Evolutionary conservation across 371 early-diverging fungal species (phyloP), one percentile per base, ranked within the genome.

Genomic region (Zopfochytrium polystomum): DNA sequence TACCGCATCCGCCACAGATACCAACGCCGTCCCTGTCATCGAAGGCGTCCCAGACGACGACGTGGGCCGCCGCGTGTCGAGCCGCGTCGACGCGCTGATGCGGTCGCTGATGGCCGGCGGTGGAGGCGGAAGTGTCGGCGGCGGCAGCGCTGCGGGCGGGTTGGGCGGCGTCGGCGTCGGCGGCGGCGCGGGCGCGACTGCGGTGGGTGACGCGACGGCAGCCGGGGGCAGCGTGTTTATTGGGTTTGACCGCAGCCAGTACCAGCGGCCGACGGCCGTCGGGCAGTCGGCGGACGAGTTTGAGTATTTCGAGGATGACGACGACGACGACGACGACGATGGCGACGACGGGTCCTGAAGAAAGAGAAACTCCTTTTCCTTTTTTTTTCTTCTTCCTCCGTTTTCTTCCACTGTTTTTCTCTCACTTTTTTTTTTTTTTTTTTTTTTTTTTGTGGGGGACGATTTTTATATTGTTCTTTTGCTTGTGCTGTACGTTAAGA

Each of bases 271-370:
- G 30, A n/a, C 45, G 7, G 23, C 23, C 23, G 63, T 62, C 52
- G 49, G 48, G 23, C 29, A 57, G 18, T 55, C 31, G 29, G 55
- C 55, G n/a, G 57, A 57, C 38, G 67, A 75, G 33, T 65, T 60
- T 52, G 44, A 60, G 38, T 60, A 60, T 25, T 60, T 60, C 42
- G 60, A 60, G 6, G 60, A 22, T 6, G 52, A 60, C 4, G 62
- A 61, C 20, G 53, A 31, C 7, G n/a, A n/a, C n/a, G n/a, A n/a
- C n/a, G n/a, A n/a, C n/a, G n/a, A n/a, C n/a, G n/a, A n/a, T n/a
- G n/a, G n/a, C n/a, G n/a, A n/a, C n/a, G n/a, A n/a, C n/a, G n/a
- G n/a, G n/a, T n/a, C n/a, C n/a, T n/a, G n/a, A n/a, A n/a, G n/a
- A n/a, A n/a, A n/a, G n/a, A n/a, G n/a, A n/a, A n/a, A n/a, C n/a